Evolutionary conservation across 139 green algal genomes (phyloP), one percentile per base, ranked within the genome.

Genomic region (Astrephomene gubernaculifera): DNA sequence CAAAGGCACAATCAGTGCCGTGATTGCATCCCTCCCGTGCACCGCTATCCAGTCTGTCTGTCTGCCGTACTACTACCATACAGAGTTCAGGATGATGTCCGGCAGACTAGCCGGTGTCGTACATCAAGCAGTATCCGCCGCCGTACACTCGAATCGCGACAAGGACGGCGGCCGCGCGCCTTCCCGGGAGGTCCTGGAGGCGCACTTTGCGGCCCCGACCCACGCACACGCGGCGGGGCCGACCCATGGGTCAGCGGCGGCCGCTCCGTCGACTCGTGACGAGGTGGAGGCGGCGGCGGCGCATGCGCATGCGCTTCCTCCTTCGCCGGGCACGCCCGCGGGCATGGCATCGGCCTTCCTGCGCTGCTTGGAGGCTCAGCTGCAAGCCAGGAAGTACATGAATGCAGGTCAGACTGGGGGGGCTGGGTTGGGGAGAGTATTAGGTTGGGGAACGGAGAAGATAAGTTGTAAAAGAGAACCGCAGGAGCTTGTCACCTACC

Each of bases 321-420:
- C n/a, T n/a, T 24, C 36, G 24, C 4, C 70, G 70, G 29, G 27
- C 5, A 49, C 60, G 27, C 54, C 76, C 1, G 41, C 60, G 17
- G 76, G 76, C 38, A 44, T 63, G 57, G 60, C 76, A 7, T 72
- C 76, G 0, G 39, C 76, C 35, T 44, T 70, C 6, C 76, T 83
- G 57, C 76, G 76, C n/a, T 73, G 78, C 43, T 31, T 84, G n/a
- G 78, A 84, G 31, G 63, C 43, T 21, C 78, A 84, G 78, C 78
- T 84, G 41, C 61, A 75, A 44, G 44, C 63, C 21, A 43, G 35
- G 43, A 84, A 67, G 64, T 74, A 52, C 45, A 52, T 53, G 43
- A 52, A 31, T 44, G 78, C 2, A 74, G 78, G 76, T 83, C n/a
- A 2, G 65, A 29, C 29, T 43, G 45, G 9, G 43, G n/a, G n/a